Base-by-base conservation (phyloP, 148 eudicot species). In the Camellia sinensis region DNA sequence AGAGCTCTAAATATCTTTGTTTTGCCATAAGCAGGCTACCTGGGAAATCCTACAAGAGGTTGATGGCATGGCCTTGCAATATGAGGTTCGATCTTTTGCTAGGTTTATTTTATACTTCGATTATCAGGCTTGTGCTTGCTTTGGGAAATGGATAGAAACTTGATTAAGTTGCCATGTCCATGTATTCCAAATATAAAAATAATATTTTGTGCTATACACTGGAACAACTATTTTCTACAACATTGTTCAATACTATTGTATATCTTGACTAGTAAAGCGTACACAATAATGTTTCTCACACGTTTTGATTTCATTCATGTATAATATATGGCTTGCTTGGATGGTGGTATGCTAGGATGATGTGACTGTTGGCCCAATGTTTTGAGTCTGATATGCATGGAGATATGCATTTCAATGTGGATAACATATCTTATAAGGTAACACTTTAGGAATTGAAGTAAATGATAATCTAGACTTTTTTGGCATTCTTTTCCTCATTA, bases 41-140 rank as follows among this genome's bases (percentile, higher is more conserved):
- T 63, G 81, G 82, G 88, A 85, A 63, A 59, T 79, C 44, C 73
- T 87, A 76, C 91, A 85, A 62, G 81, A 83, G 67, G 81, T 87
- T 71, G 87, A 87, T 67, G 13, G 22, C 37, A 7, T 4, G 68
- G 82, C 80, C 66, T 78, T 85, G 81, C 86, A 87, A 7, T 61
- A 83, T 71, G 86, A 89, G 89, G 88, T 89, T 61, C 71, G 85
- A 15, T 41, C 8, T 44, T 44, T 1, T 1, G 3, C 10, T 7
- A 2, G 52, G 50, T 68, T 43, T 68, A 68, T 44, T 14, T 68
- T 44, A 44, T 45, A 5, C 43, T 68, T 40, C 41, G 71, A 41
- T 67, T 37, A 67, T 40, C 67, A 63, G 10, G 67, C 8, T 63
- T 63, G 10, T 63, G 67, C 18, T 63, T 63, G 67, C 40, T 63